Base-by-base conservation (phyloP, 129 eudicot species). In the Arctium lappa region DNA sequence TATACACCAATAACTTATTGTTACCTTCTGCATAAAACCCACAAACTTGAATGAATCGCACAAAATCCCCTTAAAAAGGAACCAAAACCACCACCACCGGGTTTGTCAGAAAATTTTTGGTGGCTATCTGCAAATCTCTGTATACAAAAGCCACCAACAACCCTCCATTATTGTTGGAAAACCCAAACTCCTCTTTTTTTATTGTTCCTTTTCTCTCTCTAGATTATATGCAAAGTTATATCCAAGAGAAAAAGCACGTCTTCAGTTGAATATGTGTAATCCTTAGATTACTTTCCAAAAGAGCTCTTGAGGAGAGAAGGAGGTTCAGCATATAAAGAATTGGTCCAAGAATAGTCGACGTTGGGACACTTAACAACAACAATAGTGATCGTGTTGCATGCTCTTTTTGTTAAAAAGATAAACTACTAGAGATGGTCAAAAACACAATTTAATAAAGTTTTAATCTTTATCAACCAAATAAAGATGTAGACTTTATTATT, bases 81-180 rank as follows among this genome's bases (percentile, higher is more conserved):
- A 38, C 96, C 93, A 85, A 91, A 91, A 66, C 96, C 93, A 70
- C 93, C 90, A 1, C 84, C 85, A n/a, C 93, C 93, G 44, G 89
- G 73, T 63, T 84, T 89, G 5, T 84, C 73, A 0, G 93, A 86
- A 92, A 92, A 22, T 83, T 85, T 37, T 86, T 89, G 2, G 97
- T 92, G 33, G 92, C 93, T 70, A 5, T 53, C 65, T 92, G 97
- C 69, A 89, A 76, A 80, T 89, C 92, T 84, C 6, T 84, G 69
- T 88, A 93, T 0, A 39, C 72, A 83, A 90, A 94, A 22, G 92
- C 88, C 82, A 89, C 68, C 82, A 91, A 75, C 6, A 89, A 73
- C 89, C 91, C 72, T 90, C 91, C 73, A 86, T 83, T 10, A 33
- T 40, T 5, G 76, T 86, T 33, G 82, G 79, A 34, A 48, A 62